Conservation (phyloP, 148 eudicot species). For the Rhododendron ferrugineum region DNA sequence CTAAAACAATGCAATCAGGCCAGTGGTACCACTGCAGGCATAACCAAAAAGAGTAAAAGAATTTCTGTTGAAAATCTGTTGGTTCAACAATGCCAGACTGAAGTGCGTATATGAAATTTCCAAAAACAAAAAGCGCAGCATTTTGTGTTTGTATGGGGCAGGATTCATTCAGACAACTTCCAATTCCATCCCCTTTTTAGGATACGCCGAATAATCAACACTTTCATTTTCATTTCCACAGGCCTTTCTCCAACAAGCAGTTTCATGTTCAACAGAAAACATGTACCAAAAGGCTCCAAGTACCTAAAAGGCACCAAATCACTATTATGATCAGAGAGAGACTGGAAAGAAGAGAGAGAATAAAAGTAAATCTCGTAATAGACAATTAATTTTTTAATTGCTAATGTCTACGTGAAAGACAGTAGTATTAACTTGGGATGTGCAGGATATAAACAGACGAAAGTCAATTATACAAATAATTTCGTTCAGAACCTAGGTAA, state of each 20-base stretch:
- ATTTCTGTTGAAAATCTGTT: conserved; percentile 64
- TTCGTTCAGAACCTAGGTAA: conserved; percentile 28
- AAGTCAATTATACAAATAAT: not conserved
- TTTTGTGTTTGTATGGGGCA: conserved; percentile 40
- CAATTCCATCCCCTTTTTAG: conserved; percentile 29
- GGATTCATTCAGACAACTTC: conserved; percentile 28
- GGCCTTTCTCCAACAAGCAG: conserved; percentile 68
- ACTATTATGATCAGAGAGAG: not conserved
- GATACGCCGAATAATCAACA: conserved; percentile 33
- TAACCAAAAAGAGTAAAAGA: conserved; percentile 86
- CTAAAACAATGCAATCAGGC: no score
- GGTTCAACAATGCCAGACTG: conserved; percentile 55
- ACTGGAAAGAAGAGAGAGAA: not conserved
- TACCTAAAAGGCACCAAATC: conserved; percentile 20
- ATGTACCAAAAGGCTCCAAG: conserved; percentile 94
- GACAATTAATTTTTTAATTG: not conserved
- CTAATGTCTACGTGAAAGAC: not conserved
- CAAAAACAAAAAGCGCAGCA: conserved; percentile 47
- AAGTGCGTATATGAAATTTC: conserved; percentile 75
- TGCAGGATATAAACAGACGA: not conserved
- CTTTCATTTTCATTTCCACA: conserved; percentile 37
- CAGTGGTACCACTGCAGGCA: conserved; percentile 63
- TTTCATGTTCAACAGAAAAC: conserved; percentile 77
- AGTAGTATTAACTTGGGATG: not conserved
- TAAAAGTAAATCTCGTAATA: no score